These are phyloP conservation scores for Rhizopus sp. DNA, from an alignment of 371 early-diverging fungal species.

Conservation along the genomic window DNA sequence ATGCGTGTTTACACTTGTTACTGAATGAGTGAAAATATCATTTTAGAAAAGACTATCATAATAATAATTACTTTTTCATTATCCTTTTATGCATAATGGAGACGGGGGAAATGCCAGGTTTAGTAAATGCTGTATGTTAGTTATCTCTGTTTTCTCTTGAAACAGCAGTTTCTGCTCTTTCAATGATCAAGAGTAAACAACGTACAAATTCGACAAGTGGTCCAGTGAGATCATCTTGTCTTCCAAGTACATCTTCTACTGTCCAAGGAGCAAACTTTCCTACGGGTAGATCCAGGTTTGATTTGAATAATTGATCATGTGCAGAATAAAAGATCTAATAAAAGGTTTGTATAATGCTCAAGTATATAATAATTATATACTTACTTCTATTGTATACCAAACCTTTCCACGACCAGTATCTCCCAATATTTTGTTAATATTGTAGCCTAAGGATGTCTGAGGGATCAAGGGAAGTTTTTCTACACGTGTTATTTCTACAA, in stretches of 20 bases:
- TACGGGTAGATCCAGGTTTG: slow-evolving; percentile 31
- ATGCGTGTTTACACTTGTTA: no score
- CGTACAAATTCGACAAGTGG: slow-evolving; percentile 39
- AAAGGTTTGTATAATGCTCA: not conserved
- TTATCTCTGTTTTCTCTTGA: not conserved
- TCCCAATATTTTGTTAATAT: slow-evolving; percentile 37
- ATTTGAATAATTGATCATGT: slow-evolving; percentile 36
- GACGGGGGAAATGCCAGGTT: no score
- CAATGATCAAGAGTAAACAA: slow-evolving; percentile 38
- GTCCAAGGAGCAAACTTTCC: slow-evolving; percentile 53
- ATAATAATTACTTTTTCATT: no score
- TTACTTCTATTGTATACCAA: slow-evolving; percentile 51
- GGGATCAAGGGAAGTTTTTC: slow-evolving; percentile 37
- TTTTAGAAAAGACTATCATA: no score
- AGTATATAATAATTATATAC: not conserved
- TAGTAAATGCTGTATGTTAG: no score
- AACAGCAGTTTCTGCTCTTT: slow-evolving; percentile 20
- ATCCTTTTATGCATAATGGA: no score
- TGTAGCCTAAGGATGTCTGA: slow-evolving; percentile 26
- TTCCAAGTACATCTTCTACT: slow-evolving; percentile 38
- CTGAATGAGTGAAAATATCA: no score
- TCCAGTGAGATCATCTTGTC: slow-evolving; percentile 13
- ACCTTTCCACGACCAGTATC: slow-evolving; percentile 43
- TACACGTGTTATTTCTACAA: slow-evolving; percentile 50
- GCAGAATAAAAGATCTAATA: slow-evolving; percentile 29